Conservation (phyloP, 2,329 filamentous ascomycete species). For the Hortaea werneckii region DNA sequence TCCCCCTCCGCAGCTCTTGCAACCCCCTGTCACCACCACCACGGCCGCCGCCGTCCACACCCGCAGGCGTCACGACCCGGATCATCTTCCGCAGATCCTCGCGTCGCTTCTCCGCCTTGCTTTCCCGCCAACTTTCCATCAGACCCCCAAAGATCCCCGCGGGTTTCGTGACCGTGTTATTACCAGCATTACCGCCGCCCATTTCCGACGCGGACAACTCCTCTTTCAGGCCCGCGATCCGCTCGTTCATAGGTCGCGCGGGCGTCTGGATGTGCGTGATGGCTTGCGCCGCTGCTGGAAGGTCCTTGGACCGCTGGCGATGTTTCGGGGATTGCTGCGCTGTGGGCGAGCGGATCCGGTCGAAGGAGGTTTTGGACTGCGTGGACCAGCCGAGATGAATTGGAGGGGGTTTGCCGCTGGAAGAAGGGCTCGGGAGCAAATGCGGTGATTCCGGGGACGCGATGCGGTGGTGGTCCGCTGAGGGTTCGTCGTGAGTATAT, state of each 20-base stretch:
- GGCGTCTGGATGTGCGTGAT: conserved; percentile 9
- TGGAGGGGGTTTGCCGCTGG: background rate
- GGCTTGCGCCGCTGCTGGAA: background rate
- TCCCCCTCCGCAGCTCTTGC: too few relatives aligned
- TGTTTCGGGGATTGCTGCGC: background rate
- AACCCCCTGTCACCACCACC: background rate
- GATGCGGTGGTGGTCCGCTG: background rate
- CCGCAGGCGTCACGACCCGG: conserved; percentile 14
- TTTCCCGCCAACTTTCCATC: conserved; percentile 15
- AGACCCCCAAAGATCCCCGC: conserved; percentile 7
- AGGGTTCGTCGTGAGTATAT: background rate
- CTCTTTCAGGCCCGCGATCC: conserved; percentile 3
- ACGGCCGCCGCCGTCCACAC: background rate
- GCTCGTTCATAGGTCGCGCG: conserved; percentile 13
- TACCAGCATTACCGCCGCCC: background rate
- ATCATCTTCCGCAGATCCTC: conserved; percentile 25
- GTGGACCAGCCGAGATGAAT: conserved; percentile 18
- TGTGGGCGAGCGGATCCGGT: conserved; percentile 8
- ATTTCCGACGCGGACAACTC: background rate
- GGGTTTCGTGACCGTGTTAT: background rate
- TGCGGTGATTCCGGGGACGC: conserved; percentile 10
- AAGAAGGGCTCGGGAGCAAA: conserved; percentile 7
- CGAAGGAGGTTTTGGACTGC: conserved; percentile 13
- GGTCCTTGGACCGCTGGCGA: background rate
- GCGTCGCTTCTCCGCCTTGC: conserved; percentile 20